Evolutionary conservation across 495 filamentous ascomycete species (phyloP), one percentile per base, ranked within the genome.

Genomic region (Aspergillus baeticus): DNA sequence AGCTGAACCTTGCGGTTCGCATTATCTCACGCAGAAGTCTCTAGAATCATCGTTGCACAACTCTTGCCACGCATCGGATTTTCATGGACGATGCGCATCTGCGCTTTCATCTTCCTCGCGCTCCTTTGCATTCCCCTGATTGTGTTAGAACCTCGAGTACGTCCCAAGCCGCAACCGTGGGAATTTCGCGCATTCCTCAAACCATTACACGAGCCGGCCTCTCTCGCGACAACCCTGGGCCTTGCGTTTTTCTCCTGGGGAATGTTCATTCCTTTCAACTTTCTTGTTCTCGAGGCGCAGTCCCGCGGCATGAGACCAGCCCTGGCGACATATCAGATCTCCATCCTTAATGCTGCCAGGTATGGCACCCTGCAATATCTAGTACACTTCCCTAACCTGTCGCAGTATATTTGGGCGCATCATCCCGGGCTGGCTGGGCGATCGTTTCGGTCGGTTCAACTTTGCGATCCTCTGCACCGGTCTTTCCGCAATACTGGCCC

Each of bases 201-300:
- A 2, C 86, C 87, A 2, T 76, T 91, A 23, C 73, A 61, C n/a
- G 87, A 91, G 55, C 64, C 75, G 1, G 58, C 77, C 5, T 89
- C 82, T 60, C 20, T 70, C 0, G 59, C 85, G 4, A 67, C 81
- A 0, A 75, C 81, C 21, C 5, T 74, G 10, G 85, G 68, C 1
- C 61, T 65, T 5, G 88, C 89, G 63, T 71, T 86, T 10, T 87
- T 88, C 73, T 88, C 85, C 70, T 83, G 81, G 66, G 88, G 87
- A 33, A 81, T 88, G 66, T 90, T 89, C 66, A 61, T 91, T 17
- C 89, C 88, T 0, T 85, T 90, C 72, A 88, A 85, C 63, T 92
- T 83, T 63, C 74, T 93, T 34, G 82, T 86, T 26, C 73, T 84
- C 2, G 68, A 84, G 48, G 87, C 84, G 0, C 57, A 72, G 54